Base-by-base conservation (phyloP, 140 eudicot species). In the Flaveria floridana region DNA sequence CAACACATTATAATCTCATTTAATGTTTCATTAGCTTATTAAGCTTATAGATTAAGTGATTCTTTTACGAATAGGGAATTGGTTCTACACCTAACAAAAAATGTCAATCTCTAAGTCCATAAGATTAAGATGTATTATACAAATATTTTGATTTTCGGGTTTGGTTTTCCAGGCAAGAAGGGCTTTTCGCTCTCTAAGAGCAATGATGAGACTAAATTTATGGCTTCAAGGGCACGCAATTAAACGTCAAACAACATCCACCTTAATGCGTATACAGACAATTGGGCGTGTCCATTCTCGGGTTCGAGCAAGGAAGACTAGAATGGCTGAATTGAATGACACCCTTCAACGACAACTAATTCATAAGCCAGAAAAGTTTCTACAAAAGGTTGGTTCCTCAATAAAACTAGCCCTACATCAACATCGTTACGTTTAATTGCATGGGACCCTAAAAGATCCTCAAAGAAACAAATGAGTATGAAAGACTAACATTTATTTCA, bases 251-350 rank as follows among this genome's bases (percentile, higher is more conserved):
- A 84, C 87, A 0, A 47, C 82, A 28, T 44, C 84, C 28, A 82
- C 90, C 51, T 73, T 90, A 75, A 67, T 25, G 74, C 76, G 79
- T 77, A 82, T 88, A 79, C 97, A 90, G 28, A 82, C 86, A 16
- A 47, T 84, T 82, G 85, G 88, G 48, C 95, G 87, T 23, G 85
- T 90, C 63, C 92, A 84, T 73, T 77, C 89, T 21, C 87, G 86
- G 82, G 73, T 86, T 72, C 88, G 88, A 16, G 71, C 83, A 5
- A 86, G 90, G 82, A 77, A 74, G 47, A 77, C 59, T 7, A 75
- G 81, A 69, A 84, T 86, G 92, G 79, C 84, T 4, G 85, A 90
- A 81, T 89, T 82, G 51, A 90, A 86, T 70, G 78, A 79, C 58
- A 79, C 88, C 55, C 86, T 90, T 62, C 89, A 82, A 68, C 71